Percentiles rank a stretch among this genome's conserved stretches.
Conservation (phyloP, 192 early-diverging fungal genomes). For the Chytriomyces hyalinus region DNA sequence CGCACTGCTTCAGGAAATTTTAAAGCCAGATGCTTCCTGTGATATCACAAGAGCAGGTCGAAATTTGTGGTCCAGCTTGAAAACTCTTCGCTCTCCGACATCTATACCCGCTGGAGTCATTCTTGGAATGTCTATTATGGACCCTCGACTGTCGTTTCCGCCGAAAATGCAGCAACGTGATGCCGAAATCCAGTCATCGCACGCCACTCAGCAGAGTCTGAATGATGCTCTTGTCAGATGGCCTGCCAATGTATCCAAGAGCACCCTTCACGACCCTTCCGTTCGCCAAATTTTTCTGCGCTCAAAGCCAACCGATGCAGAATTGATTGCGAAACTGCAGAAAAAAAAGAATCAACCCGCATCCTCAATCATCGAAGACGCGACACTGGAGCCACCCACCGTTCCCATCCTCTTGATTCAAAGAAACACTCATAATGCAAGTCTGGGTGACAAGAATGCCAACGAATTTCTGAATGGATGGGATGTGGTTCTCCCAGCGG, state of each 20-base stretch:
- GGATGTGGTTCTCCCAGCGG: slow-evolving; percentile 77
- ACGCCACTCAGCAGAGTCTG: neutral
- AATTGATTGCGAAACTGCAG: slow-evolving; percentile 33
- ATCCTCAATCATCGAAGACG: slow-evolving; percentile 25
- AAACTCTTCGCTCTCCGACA: slow-evolving; percentile 63
- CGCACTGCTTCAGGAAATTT: slow-evolving; percentile 69
- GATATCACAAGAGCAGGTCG: slow-evolving; percentile 17
- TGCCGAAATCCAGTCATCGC: neutral
- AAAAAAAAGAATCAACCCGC: slow-evolving; percentile 16
- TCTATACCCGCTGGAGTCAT: slow-evolving; percentile 82
- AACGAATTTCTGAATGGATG: slow-evolving; percentile 71
- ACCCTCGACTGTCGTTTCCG: slow-evolving; percentile 77
- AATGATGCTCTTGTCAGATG: slow-evolving; percentile 23
- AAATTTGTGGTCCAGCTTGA: slow-evolving; percentile 34
- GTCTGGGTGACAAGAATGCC: slow-evolving; percentile 30
- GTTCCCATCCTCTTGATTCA: slow-evolving; percentile 87
- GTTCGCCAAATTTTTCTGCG: slow-evolving; percentile 5
- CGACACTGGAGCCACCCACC: slow-evolving; percentile 74
- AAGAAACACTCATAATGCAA: slow-evolving; percentile 54
- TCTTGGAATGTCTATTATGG: slow-evolving; percentile 77
- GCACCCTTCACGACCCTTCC: slow-evolving; percentile 27
- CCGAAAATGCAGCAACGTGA: slow-evolving; percentile 47
- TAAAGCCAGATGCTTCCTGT: slow-evolving; percentile 46
- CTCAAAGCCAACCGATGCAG: slow-evolving; percentile 18
- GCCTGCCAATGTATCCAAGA: slow-evolving; percentile 34